These are phyloP conservation scores for Sungouiella blattae DNA, from an alignment of 805 yeast genomes.

Conservation along the genomic window DNA sequence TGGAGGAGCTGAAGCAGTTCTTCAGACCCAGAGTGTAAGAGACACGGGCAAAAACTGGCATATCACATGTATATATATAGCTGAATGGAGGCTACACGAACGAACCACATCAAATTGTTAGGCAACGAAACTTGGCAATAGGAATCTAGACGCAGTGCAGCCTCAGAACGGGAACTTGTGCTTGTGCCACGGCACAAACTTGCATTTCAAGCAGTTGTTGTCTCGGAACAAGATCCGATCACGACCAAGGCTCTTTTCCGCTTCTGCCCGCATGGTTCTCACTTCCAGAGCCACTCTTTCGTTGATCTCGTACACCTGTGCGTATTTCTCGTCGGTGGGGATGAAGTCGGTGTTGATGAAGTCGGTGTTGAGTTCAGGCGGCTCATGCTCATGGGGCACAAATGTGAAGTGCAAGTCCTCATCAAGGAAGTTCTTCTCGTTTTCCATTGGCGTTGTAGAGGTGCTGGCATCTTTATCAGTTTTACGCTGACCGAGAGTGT, in stretches of 20 bases:
- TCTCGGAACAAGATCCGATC: constrained; percentile 9
- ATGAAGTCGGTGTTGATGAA: not conserved
- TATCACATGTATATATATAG: constrained; percentile 3
- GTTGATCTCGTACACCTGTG: constrained; percentile 6
- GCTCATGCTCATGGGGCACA: too few relatives aligned
- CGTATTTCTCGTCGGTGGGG: not conserved
- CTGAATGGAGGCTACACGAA: too few relatives aligned
- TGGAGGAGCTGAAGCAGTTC: constrained; percentile 32
- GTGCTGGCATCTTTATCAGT: not conserved
- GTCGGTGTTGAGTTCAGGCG: too few relatives aligned
- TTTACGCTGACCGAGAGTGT: too few relatives aligned
- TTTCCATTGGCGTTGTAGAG: too few relatives aligned
- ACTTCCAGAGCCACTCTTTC: constrained; percentile 14
- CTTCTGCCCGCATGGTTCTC: constrained; percentile 8
- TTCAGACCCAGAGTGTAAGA: constrained; percentile 29
- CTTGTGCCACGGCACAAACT: constrained; percentile 14
- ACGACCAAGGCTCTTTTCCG: constrained; percentile 8
- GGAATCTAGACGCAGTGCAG: too few relatives aligned
- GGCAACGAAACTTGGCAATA: too few relatives aligned
- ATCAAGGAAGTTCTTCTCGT: too few relatives aligned
- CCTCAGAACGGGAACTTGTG: constrained; percentile 1
- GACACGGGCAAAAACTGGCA: too few relatives aligned
- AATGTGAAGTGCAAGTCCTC: too few relatives aligned
- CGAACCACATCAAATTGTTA: too few relatives aligned
- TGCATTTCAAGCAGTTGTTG: constrained; percentile 12